Evolutionary conservation across 495 filamentous ascomycete species (phyloP).

Genomic region (Aspergillus ostianus): DNA sequence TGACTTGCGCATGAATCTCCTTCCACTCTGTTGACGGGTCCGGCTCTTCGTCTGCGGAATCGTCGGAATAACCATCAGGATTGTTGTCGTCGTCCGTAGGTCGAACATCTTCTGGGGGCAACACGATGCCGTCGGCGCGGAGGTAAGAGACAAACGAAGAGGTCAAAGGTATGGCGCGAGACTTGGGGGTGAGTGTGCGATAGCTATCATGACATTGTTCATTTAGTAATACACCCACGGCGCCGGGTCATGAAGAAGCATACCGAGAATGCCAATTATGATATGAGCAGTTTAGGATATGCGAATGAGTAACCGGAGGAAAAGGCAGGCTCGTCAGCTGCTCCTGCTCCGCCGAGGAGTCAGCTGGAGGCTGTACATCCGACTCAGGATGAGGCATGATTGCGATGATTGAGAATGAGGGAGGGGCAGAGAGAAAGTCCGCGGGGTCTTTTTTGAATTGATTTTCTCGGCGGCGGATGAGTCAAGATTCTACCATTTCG

Average conservation of each 20-base stretch:
- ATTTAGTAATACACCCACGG: neutral
- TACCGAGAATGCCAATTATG: conserved; percentile 79
- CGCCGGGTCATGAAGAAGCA: conserved; percentile 2
- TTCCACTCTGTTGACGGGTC: conserved; percentile 62
- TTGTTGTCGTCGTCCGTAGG: conserved; percentile 37
- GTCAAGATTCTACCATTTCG: conserved; percentile 10
- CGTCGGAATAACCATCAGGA: conserved; percentile 38
- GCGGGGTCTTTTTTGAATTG: conserved; percentile 5
- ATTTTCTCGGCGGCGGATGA: conserved; percentile 10
- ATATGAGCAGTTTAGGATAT: conserved; percentile 93
- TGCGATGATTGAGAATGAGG: neutral
- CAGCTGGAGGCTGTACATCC: conserved; percentile 16
- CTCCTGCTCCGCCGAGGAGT: conserved; percentile 16
- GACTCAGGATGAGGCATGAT: conserved; percentile 38
- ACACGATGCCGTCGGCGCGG: conserved; percentile 86
- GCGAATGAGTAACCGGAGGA: conserved; percentile 74
- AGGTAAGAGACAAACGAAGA: conserved; percentile 79
- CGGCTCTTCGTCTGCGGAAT: conserved; percentile 42
- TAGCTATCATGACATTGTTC: conserved; percentile 50
- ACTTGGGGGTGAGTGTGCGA: conserved; percentile 77
- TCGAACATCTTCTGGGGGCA: conserved; percentile 56
- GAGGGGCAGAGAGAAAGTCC: conserved; percentile 6
- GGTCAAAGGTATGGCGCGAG: conserved; percentile 75
- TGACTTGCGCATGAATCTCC: conserved; percentile 74
- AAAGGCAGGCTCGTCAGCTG: conserved; percentile 60